Base-by-base conservation (phyloP, 148 eudicot species). In the Tetragonia tetragonoides region DNA sequence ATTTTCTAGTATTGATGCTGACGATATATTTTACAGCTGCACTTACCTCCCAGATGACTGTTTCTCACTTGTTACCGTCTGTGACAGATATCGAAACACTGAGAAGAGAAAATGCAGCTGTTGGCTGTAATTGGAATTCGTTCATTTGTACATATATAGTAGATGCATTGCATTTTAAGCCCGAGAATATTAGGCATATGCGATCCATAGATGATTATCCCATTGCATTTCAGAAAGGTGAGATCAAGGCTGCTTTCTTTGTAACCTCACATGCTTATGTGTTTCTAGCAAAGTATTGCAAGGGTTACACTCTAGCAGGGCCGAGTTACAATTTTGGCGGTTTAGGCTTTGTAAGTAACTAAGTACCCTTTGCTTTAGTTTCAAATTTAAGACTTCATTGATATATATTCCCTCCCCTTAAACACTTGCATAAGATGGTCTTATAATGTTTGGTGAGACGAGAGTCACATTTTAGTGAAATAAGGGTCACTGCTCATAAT, bases 181-280 rank as follows among this genome's bases (percentile, higher is more conserved):
- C 39, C 2, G 51, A 78, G 51, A 87, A 84, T 20, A 54, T 84
- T 16, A 80, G 38, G 73, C 40, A 47, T 20, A 64, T 49, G 2
- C 28, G 41, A 61, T 79, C 80, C 6, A 70, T 74, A 47, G 76
- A 70, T 39, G 85, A 74, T 40, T 84, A 87, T 75, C 78, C 72
- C 0, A 24, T 10, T n/a, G 84, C 87, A 54, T 87, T 87, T 46
- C 59, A 80, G 62, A 79, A 72, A 38, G 84, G 89, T 37, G 73
- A 82, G 23, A 87, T 87, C 34, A 71, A 70, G 24, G 89, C 84
- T 38, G 89, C 87, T 61, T 84, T 81, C 80, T 77, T 87, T 53
- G 79, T 82, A 46, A 66, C 79, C 16, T 78, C 79, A 10, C 85
- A 84, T 40, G 85, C 89, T 46, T 78, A 84, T 37, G 78, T 86